Conservation (phyloP, 345 rosid species). For the Fremontodendron californicum region DNA sequence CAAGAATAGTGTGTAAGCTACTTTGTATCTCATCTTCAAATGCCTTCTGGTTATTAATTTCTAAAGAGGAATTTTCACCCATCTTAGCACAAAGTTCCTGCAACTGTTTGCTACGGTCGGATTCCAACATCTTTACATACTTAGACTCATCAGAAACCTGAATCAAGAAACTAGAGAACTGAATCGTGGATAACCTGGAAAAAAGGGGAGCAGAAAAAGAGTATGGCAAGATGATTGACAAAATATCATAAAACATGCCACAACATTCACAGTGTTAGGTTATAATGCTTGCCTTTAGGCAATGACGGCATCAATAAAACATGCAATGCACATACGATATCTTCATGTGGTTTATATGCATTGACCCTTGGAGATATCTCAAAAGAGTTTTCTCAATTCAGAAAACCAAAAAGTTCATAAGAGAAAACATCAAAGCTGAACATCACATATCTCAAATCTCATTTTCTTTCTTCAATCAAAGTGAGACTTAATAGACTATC, state of each 20-base stretch:
- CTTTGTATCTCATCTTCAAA: slow-evolving; percentile 79
- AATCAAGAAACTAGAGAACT: slow-evolving; percentile 15
- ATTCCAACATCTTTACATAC: slow-evolving; percentile 53
- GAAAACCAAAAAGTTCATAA: background rate
- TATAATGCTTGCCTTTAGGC: background rate
- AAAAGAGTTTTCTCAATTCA: background rate
- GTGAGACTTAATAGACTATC: background rate
- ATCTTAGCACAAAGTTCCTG: slow-evolving; percentile 57
- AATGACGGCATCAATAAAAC: background rate
- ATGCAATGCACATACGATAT: background rate
- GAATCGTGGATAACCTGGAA: background rate
- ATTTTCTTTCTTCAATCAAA: background rate
- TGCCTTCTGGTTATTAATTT: slow-evolving; percentile 46
- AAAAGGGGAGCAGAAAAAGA: background rate
- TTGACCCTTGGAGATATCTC: background rate
- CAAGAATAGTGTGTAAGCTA: slow-evolving; percentile 52
- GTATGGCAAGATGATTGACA: background rate
- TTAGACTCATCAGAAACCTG: slow-evolving; percentile 81
- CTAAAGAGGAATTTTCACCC: slow-evolving; percentile 53
- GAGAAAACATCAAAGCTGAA: background rate
- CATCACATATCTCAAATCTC: background rate
- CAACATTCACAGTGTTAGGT: background rate
- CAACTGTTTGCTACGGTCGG: slow-evolving; percentile 73
- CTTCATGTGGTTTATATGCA: background rate
- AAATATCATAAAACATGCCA: background rate